These are phyloP conservation scores for Sphagnum tenellum DNA, from an alignment of 225 moss, liverwort and hornwort species.

Conservation along the genomic window DNA sequence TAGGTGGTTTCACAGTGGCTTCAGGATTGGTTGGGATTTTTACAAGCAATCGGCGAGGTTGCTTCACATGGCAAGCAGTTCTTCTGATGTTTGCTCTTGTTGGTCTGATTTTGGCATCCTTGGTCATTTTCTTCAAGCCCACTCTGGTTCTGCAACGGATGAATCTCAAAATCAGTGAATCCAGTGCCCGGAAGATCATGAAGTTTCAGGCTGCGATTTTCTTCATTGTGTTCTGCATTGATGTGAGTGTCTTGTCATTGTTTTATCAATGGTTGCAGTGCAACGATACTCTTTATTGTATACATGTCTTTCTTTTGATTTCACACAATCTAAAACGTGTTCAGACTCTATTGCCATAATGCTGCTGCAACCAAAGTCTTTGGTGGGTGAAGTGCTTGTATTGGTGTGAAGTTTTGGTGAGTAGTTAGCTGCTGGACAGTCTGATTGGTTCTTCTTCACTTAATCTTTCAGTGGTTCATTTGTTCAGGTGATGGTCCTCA, in stretches of 20 bases:
- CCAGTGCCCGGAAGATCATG: conserved; percentile 28
- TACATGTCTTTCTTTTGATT: too few species aligned
- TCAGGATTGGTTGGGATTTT: conserved; percentile 37
- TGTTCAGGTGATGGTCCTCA: conserved; percentile 29
- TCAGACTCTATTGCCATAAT: too few species aligned
- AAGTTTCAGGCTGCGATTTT: conserved; percentile 44
- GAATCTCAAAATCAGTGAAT: conserved; percentile 14
- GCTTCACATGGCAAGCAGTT: conserved; percentile 49
- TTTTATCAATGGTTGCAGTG: background rate
- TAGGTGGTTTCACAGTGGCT: conserved; percentile 27
- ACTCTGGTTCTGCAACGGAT: conserved; percentile 26
- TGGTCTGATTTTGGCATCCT: conserved; percentile 30
- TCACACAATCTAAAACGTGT: too few species aligned
- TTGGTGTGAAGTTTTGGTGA: too few species aligned
- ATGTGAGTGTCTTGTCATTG: conserved; percentile 3
- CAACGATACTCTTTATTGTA: too few species aligned
- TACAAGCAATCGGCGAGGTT: conserved; percentile 30
- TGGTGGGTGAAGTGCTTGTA: too few species aligned
- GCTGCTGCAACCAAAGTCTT: too few species aligned
- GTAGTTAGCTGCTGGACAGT: too few species aligned
- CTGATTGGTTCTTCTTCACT: too few species aligned
- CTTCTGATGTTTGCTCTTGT: conserved; percentile 33
- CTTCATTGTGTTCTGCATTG: conserved; percentile 40
- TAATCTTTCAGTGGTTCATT: background rate
- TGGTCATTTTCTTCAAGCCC: conserved; percentile 41